Base-by-base conservation (phyloP, 768 basidiomycete species). In the Dioszegia hungarica region DNA sequence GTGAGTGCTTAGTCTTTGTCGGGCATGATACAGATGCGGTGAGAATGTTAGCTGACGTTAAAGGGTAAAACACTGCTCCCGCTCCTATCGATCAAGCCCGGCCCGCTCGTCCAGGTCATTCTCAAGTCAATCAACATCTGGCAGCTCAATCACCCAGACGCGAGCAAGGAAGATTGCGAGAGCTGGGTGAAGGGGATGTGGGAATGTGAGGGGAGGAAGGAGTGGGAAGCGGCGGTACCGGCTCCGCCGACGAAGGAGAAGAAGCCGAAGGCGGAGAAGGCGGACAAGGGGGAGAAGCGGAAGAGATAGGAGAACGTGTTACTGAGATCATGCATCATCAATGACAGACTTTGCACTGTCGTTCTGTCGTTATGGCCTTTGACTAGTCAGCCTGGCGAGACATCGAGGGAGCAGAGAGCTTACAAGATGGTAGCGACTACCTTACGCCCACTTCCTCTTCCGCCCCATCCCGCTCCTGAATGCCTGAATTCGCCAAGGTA, bases 91-190 rank as follows among this genome's bases (percentile, higher is more conserved):
- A 70, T 75, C 2, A 83, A 80, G 59, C 81, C 85, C 1, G 91
- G 91, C 1, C 81, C 84, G 1, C 86, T 90, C 84, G 84, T 85
- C 5, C 82, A 82, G 29, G 76, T 80, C 27, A 80, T 85, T 5
- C 78, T 90, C 19, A 77, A 80, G n/a, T 81, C 80, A 44, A 80
- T 97, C 24, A 68, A 90, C 19, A 82, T 85, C 58, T 98, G 92
- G 93, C 90, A 92, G 66, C 80, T 98, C 6, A 85, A 83, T 33
- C 78, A 91, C 71, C 89, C 92, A 0, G 66, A 79, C 1, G 82
- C 80, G 0, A 82, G 83, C 3, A 83, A 84, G 67, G 85, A 84
- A 5, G 82, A 84, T 3, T 92, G 90, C 69, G 71, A 79, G 27
- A 72, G 72, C 12, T 95, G 90, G 90, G 77, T 97, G 19, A 46